Evolutionary conservation across 2,329 filamentous ascomycete species (phyloP), one percentile per base, ranked within the genome.

Genomic region (Geosmithia morbida): DNA sequence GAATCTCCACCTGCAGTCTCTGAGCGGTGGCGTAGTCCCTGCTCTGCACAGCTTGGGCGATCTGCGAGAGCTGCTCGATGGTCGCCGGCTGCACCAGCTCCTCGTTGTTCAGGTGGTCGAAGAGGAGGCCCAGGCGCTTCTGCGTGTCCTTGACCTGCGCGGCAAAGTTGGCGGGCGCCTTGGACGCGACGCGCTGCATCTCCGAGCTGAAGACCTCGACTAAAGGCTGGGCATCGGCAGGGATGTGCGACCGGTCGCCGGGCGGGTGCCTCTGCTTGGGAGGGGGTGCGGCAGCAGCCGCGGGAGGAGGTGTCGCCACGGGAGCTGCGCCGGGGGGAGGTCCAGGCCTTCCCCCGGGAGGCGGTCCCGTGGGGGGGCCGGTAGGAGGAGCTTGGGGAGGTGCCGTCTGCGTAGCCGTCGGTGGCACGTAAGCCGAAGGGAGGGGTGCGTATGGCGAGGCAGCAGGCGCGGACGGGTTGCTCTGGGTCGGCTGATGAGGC

Each of bases 71-170:
- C 59, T 81, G 72, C 51, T 77, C 71, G 45, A 89, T 76, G 1
- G 85, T 96, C 57, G 85, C 82, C 2, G 85, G 77, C 67, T 84
- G 85, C 48, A 97, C 72, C 41, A 96, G 71, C 58, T 97, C 89
- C 59, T 89, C 85, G 54, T 97, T 97, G 73, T 97, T 98, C 44
- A 98, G 72, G 63, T 96, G 88, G 60, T 98, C 90, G 61, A 96
- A 97, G n/a, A 98, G 71, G 45, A 96, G 81, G 57, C 85, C 86
- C 50, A 98, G 74, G 26, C 92, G 81, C 67, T 95, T 95, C 62
- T 95, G 87, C 2, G 89, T 92, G 61, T 97, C 92, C 57, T 87
- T 85, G 18, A 98, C 88, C 61, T 97, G 89, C 14, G 81, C 75
- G 52, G 86, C 83, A 67, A 92, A 96, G 16, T 83, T 81, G n/a